Evolutionary conservation across 208 protist species (phyloP).

Genomic region (Phytomonas francai): DNA sequence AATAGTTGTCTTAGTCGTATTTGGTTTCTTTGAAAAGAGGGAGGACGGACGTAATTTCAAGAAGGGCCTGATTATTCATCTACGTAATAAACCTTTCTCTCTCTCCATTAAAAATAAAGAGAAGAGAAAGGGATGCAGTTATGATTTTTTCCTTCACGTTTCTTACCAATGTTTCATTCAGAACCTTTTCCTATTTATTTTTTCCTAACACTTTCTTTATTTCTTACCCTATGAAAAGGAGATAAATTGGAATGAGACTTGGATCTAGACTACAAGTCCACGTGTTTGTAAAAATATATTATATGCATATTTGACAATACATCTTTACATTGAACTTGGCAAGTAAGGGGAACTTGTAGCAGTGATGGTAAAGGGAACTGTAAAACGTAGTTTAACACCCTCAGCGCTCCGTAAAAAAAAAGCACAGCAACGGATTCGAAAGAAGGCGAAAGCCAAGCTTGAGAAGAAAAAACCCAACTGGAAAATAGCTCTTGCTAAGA

Average conservation of each 20-base stretch:
- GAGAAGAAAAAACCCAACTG: slow-evolving; percentile 76
- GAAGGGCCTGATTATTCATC: neutral
- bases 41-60: neutral
- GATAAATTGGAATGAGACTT: slow-evolving; percentile 1
- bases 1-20: neutral
- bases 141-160: neutral
- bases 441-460: slow-evolving; percentile 67
- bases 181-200: slow-evolving; percentile 5
- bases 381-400: slow-evolving; percentile 77
- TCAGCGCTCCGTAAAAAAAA: slow-evolving; percentile 81
- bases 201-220: slow-evolving; percentile 9
- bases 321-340: neutral
- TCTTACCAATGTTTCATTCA: slow-evolving; percentile 1
- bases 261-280: neutral
- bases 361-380: slow-evolving; percentile 61
- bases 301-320: slow-evolving; percentile 2
- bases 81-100: neutral
- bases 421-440: slow-evolving; percentile 84
- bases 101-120: slow-evolving; percentile 8
- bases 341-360: neutral
- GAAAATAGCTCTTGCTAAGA: slow-evolving; percentile 60
- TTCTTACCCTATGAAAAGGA: slow-evolving; percentile 6
- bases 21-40: neutral
- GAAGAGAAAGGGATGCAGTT: neutral
- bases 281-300: slow-evolving; percentile 3